A percentile compares a stretch with the other conserved stretches of the same genome.
These are phyloP conservation scores for Rosa hybrid DNA, from an alignment of 331 rosid species.

Conservation along the genomic window DNA sequence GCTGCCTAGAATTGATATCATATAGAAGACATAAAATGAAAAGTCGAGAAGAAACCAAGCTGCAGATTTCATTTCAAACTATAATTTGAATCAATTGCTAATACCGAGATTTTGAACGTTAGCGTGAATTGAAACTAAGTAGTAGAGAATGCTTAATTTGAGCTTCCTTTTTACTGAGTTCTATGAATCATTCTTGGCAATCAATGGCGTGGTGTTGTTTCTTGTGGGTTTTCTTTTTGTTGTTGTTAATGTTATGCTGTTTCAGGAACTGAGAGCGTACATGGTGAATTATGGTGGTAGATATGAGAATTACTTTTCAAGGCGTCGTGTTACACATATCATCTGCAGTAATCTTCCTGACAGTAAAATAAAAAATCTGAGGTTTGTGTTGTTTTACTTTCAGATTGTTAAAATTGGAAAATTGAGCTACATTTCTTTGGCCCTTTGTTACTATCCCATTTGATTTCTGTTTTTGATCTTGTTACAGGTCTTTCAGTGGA, in stretches of 20 bases:
- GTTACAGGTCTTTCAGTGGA: slow-evolving; percentile 76
- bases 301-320: slow-evolving; percentile 88
- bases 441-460: background rate
- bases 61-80: background rate
- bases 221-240: background rate
- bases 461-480: slow-evolving; percentile 26
- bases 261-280: slow-evolving; percentile 80
- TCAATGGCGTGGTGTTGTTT: background rate
- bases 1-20: background rate
- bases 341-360: slow-evolving; percentile 85
- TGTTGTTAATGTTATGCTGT: slow-evolving; percentile 13
- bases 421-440: background rate
- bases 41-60: background rate
- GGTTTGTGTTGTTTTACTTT: slow-evolving; percentile 41
- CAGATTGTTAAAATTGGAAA: background rate
- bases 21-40: background rate
- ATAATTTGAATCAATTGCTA: background rate
- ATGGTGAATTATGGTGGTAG: slow-evolving; percentile 84
- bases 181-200: background rate
- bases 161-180: background rate
- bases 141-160: slow-evolving; percentile 10
- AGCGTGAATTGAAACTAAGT: background rate
- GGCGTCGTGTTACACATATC: slow-evolving; percentile 75
- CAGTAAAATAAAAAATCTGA: slow-evolving; percentile 72
- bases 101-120: background rate